These are phyloP conservation scores for Halenospora varia DNA, from an alignment of 495 filamentous ascomycete species.

Conservation along the genomic window DNA sequence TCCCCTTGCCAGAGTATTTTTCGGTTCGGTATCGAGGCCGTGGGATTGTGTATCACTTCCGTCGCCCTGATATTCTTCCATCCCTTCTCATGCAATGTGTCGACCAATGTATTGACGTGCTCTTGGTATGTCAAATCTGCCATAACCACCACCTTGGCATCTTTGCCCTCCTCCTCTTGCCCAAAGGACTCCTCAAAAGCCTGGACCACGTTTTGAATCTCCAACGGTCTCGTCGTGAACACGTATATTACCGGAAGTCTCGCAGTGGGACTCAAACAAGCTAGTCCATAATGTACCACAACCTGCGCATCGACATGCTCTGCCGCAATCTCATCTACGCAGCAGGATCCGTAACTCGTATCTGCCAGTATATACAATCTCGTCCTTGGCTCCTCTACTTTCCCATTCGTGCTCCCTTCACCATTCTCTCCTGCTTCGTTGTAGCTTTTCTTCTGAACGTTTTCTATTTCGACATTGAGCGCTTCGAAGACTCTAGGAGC, in stretches of 20 bases:
- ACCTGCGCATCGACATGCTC: constrained; percentile 90
- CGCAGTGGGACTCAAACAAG: constrained; percentile 87
- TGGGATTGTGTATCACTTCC: constrained; percentile 71
- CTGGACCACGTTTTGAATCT: constrained; percentile 48
- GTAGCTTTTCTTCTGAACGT: constrained; percentile 2
- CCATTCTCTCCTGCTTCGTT: background rate
- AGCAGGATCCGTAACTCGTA: constrained; percentile 95
- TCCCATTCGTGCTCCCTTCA: background rate
- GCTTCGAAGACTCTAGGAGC: constrained; percentile 74
- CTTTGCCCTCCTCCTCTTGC: constrained; percentile 53
- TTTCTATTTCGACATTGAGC: constrained; percentile 56
- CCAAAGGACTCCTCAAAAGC: constrained; percentile 68
- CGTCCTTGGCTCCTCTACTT: constrained; percentile 25
- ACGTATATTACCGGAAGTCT: constrained; percentile 88
- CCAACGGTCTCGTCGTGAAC: constrained; percentile 70
- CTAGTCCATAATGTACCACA: constrained; percentile 90
- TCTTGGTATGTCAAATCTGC: constrained; percentile 84
- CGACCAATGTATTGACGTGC: constrained; percentile 55
- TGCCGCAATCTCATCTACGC: constrained; percentile 94
- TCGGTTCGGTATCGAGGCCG: constrained; percentile 82
- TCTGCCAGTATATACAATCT: constrained; percentile 86
- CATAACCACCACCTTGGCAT: constrained; percentile 70
- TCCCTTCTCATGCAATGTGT: constrained; percentile 50
- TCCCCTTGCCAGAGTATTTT: constrained; percentile 25
- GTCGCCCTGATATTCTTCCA: constrained; percentile 70